Conservation (phyloP, 768 basidiomycete species). For the Phallus indusiatus region DNA sequence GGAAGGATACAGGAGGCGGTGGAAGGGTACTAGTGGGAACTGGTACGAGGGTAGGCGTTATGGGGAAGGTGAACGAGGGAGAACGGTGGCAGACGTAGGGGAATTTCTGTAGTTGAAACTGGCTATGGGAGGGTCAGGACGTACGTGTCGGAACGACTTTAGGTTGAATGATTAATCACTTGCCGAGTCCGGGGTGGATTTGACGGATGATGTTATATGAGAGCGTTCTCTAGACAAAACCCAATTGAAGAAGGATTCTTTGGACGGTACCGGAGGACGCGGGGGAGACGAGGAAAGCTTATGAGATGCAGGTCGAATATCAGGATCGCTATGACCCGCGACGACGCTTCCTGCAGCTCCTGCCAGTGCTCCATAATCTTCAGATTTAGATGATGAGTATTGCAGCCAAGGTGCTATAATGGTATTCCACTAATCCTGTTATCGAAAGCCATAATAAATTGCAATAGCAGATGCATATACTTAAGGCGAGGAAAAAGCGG, state of each 20-base stretch:
- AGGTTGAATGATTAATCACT: slow-evolving; percentile 52
- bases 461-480: no score
- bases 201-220: slow-evolving; percentile 23
- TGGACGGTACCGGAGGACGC: slow-evolving; percentile 9
- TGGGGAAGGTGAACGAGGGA: not conserved
- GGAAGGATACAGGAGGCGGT: slow-evolving; percentile 4
- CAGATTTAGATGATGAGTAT: no score
- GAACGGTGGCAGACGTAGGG: not conserved
- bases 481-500: not conserved
- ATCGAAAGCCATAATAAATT: no score
- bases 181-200: slow-evolving; percentile 16
- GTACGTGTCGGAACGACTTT: slow-evolving; percentile 63
- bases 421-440: no score
- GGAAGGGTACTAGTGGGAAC: slow-evolving; percentile 1
- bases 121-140: slow-evolving; percentile 37
- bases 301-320: slow-evolving; percentile 11
- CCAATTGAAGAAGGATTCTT: slow-evolving; percentile 31
- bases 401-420: no score
- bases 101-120: not conserved
- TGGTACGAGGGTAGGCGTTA: not conserved
- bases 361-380: no score
- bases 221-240: slow-evolving; percentile 25
- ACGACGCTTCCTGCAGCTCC: no score
- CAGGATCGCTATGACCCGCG: slow-evolving; percentile 27
- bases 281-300: slow-evolving; percentile 6